phyloP scores from a whole-genome alignment of 495 filamentous ascomycete genomes.

The Neurospora tetraspora region DNA sequence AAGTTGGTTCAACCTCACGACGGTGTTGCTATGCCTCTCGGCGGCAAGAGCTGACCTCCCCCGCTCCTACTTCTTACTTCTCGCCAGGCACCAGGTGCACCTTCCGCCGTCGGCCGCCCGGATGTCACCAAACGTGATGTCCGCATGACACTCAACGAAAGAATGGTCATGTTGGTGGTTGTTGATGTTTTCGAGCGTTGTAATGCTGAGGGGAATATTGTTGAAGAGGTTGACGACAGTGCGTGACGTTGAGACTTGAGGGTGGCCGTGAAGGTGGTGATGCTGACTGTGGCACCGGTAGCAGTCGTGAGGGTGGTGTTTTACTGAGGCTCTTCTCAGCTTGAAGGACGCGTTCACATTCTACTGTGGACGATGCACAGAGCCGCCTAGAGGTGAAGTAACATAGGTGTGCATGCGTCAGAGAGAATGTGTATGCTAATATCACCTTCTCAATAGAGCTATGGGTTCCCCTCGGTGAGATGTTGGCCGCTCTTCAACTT shows the following conservation, averaged over 20 bases:
- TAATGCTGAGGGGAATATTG: not conserved
- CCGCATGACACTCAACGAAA: not conserved
- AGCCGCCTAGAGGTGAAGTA: not conserved
- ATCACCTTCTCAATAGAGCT: not conserved
- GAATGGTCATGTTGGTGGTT: not conserved
- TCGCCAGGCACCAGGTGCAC: not conserved
- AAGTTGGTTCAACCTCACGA: not conserved
- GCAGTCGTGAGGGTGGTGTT: not conserved
- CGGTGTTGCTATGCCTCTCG: not conserved
- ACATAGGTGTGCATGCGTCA: not conserved
- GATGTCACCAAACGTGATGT: not conserved
- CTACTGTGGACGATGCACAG: not conserved
- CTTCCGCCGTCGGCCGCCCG: not conserved
- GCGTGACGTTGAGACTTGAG: not conserved
- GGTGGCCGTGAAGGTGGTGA: not conserved
- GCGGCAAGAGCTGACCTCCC: not conserved
- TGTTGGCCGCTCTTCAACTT: not conserved
- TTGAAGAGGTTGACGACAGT: not conserved
- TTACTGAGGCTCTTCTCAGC: not conserved
- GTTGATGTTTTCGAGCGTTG: not conserved
- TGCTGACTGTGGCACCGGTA: not conserved
- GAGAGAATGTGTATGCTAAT: not conserved
- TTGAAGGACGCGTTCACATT: not conserved
- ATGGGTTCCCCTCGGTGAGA: not conserved
- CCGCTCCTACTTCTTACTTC: not conserved